Evolutionary conservation across 1,284 basidiomycete species (phyloP), one percentile per base, ranked within the genome.

Genomic region (Tilletia setariae): DNA sequence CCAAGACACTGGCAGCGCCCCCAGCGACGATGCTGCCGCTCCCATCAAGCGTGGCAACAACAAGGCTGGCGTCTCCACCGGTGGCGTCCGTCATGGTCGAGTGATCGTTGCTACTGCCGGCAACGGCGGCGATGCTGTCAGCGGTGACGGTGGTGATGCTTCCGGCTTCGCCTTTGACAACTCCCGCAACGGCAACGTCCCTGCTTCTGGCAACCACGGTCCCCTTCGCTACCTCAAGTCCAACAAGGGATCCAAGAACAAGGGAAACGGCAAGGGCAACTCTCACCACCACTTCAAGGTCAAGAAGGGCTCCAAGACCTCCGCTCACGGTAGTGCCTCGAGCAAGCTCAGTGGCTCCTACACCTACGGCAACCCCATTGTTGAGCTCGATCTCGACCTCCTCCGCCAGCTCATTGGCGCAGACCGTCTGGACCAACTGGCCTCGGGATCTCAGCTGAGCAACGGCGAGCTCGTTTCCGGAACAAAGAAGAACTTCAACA

Each of bases 51-150:
- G 51, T 25, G 51, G 51, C 6, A 64, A 44, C 63, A 43, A 40
- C 32, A 28, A 49, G 42, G 43, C 43, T 64, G 35, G 40, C 25
- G 28, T 44, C 28, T n/a, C 51, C 21, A 53, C 51, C 28, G 64
- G 64, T 23, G 25, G 16, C 15, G 32, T 11, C 64, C 23, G 43
- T 21, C 23, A 65, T 19, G 64, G 64, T 35, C 64, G 64, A 1
- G 64, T 65, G 8, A 65, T 46, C 46, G 23, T 65, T 35, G 64
- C 64, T n/a, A 65, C 44, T n/a, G 64, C 46, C 30, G 64, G 64
- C 15, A 65, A 65, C 49, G 64, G 64, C 25, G 64, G 64, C 46
- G 25, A 65, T 35, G 64, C 64, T 3, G 28, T 23, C 23, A 49
- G 43, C 25, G 64, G 28, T 23, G 28, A 53, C 51, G 21, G 23